Conservation (phyloP, 257 asterid species). For the Solanum tarapatanum region DNA sequence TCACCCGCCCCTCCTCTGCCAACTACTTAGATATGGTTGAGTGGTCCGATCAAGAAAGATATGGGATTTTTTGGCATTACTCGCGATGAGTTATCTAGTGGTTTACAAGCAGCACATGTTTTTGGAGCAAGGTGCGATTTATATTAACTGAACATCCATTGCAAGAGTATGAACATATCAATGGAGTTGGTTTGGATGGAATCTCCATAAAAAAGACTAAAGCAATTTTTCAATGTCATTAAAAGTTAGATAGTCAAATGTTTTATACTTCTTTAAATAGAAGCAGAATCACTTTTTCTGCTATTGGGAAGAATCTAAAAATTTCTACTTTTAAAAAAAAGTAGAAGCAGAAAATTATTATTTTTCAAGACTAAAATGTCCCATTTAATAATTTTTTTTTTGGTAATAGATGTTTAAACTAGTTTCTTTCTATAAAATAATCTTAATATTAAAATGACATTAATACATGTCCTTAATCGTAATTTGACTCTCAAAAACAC, state of each 20-base stretch:
- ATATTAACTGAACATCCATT: background rate
- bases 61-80: background rate
- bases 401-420: no score
- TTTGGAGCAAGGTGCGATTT: background rate
- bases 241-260: background rate
- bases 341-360: no score
- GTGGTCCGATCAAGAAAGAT: background rate
- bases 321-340: fast-evolving
- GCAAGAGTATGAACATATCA: background rate
- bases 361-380: no score
- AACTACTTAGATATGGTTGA: background rate
- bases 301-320: no score
- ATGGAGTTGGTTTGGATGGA: background rate
- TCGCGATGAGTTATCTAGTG: background rate
- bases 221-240: background rate
- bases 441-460: no score
- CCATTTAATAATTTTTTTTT: no score
- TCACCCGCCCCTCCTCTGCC: background rate
- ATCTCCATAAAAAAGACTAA: background rate
- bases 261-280: no score
- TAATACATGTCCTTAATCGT: no score
- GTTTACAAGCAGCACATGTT: background rate
- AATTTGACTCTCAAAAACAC: background rate
- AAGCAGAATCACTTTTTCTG: no score
- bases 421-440: background rate